These are phyloP conservation scores for Lepiota venenata DNA, from an alignment of 768 basidiomycete genomes.

Conservation along the genomic window DNA sequence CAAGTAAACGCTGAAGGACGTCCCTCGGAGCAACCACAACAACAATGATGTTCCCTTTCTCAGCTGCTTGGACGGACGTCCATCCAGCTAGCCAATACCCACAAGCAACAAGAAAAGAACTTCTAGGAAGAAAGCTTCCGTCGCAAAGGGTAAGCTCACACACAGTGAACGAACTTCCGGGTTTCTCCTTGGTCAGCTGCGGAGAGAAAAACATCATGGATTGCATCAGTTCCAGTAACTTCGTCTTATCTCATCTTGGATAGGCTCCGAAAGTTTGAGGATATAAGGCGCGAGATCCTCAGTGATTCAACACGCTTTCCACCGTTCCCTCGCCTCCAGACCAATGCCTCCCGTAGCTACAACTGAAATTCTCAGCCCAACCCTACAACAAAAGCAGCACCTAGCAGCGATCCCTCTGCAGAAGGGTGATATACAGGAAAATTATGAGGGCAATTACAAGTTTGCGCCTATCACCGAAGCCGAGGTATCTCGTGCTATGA, in stretches of 20 bases:
- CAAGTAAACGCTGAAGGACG: too few species aligned
- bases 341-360: constrained; percentile 25
- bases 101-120: background rate
- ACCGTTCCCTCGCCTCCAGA: background rate
- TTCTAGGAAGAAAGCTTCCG: background rate
- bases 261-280: background rate
- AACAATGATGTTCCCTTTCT: background rate
- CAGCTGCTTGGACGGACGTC: background rate
- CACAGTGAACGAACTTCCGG: background rate
- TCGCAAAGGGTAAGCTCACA: background rate
- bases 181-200: constrained; percentile 1
- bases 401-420: constrained; percentile 13
- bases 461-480: constrained; percentile 77
- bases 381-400: background rate
- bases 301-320: background rate
- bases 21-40: background rate
- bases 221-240: background rate
- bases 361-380: constrained; percentile 7
- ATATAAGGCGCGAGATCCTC: background rate
- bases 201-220: background rate
- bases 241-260: constrained; percentile 4
- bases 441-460: constrained; percentile 61
- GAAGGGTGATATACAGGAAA: constrained; percentile 40
- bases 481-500: constrained; percentile 75
- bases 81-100: background rate